Base-by-base conservation (phyloP, 2,329 filamentous ascomycete species). In the Alternaria consortialis region DNA sequence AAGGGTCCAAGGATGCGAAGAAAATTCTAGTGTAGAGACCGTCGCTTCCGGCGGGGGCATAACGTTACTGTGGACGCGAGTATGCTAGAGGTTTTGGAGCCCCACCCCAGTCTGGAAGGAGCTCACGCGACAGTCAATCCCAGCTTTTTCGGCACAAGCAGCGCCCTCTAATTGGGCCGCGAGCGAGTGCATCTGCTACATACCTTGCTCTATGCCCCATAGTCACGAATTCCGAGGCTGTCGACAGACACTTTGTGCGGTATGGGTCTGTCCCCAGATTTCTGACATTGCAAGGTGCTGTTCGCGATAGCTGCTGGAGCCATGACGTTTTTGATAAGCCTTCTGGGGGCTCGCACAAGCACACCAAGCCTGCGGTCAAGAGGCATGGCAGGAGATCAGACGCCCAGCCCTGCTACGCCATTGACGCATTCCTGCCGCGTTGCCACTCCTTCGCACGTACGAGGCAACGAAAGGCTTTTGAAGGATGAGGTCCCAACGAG, bases 1-100 rank as follows among this genome's bases (percentile, higher is more conserved):
- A 70, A 61, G 63, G 56, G 62, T 39, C 47, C 62, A 52, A 42
- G 39, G 40, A 52, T 34, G 31, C 13, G 32, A 63, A 64, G 68
- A 70, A 65, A 67, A 64, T 68, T 70, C 64, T 68, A 67, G 62
- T 64, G 64, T 65, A 62, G 31, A 60, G 53, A 56, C 63, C 44
- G 63, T 67, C 65, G 65, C 63, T 52, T 69, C 62, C 58, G 61
- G 58, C 56, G 66, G 62, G 60, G 53, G 32, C 23, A 29, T 20
- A 23, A 51, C 9, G 61, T 57, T 36, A 39, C 52, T 61, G 37
- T 60, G 53, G 62, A 47, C 56, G 63, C 53, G 50, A 58, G 44
- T 23, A 53, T 60, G 40, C 44, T 58, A 60, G 31, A 61, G 52
- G 53, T 50, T 61, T 60, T 36, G 53, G 42, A 59, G 64, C 60